Evolutionary conservation across 306 rosid species (phyloP), one percentile per base, ranked within the genome.

Genomic region (Sophora flavescens): DNA sequence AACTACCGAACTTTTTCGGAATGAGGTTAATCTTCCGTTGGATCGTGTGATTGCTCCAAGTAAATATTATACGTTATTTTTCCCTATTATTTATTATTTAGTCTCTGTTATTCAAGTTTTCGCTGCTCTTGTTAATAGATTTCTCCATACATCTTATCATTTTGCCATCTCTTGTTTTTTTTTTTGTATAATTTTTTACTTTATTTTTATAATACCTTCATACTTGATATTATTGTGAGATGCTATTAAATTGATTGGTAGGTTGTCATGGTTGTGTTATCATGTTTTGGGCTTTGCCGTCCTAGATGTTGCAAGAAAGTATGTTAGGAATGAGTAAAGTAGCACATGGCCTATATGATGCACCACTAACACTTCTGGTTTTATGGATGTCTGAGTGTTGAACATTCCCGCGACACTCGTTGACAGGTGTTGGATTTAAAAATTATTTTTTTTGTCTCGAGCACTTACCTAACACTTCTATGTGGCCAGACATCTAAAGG

Each of bases 1-100:
- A 35, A 50, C 73, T 35, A 81, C 81, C 14, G 81, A 81, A 64
- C 12, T 26, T 70, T 81, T 76, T 50, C 53, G 2, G 74, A 54
- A 44, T 2, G 81, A 81, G 68, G 3, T 68, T 13, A 50, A 74
- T 13, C 84, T 61, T 42, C 13, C 2, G 9, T 2, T 56, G 2
- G 36, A n/a, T 63, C 32, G 32, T 8, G 1, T 22, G 15, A 58
- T 15, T 32, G 15, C 74, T 17, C 57, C 39, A 5, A 41, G 77
- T 75, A 41, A 68, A 45, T 17, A 14, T 1, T 6, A 63, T 38
- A 47, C 6, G 13, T 13, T 1, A 12, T 3, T 11, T 12, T 14
- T 6, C 4, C 4, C 0, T n/a, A 2, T 0, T n/a, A 12, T 39
- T 1, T 4, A 11, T 59, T 54, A 45, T 36, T 41, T 72, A 3